A percentile compares a stretch with the other conserved stretches of the same genome.
Evolutionary conservation across 1,284 basidiomycete species (phyloP).

Genomic region (Ganoderma resinaceum): DNA sequence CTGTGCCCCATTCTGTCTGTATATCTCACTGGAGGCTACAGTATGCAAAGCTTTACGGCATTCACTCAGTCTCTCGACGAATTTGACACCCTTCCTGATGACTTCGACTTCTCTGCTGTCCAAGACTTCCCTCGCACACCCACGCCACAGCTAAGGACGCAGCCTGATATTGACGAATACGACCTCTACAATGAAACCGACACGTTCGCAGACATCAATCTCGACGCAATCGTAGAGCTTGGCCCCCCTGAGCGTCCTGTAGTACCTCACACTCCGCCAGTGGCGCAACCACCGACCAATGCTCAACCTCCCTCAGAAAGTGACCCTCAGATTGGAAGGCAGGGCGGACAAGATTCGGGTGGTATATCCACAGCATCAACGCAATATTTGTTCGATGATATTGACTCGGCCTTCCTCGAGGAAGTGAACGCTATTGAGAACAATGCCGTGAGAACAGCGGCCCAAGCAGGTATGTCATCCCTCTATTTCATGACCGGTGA

Average conservation of each 20-base stretch:
- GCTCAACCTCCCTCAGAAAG: slow-evolving; percentile 2
- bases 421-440: slow-evolving; percentile 9
- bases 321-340: not conserved
- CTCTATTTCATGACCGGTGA: not conserved
- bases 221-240: slow-evolving; percentile 32
- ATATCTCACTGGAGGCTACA: not conserved
- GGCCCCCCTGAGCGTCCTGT: not conserved
- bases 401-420: slow-evolving; percentile 11
- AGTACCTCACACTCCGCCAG: not conserved
- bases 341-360: not conserved
- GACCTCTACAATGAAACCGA: slow-evolving; percentile 28
- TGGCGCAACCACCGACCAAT: not conserved
- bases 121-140: not conserved
- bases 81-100: slow-evolving; percentile 27
- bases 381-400: slow-evolving; percentile 39
- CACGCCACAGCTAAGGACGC: not conserved
- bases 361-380: slow-evolving; percentile 15
- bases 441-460: slow-evolving; percentile 4
- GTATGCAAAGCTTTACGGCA: not conserved
- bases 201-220: slow-evolving; percentile 30
- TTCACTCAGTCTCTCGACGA: slow-evolving; percentile 10
- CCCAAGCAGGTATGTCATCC: not conserved
- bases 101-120: slow-evolving; percentile 24
- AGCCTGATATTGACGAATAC: slow-evolving; percentile 13
- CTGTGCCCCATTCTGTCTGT: not conserved